Evolutionary conservation across 495 filamentous ascomycete genomes (phyloP).

Genomic region (Lentithecium fluviatile): DNA sequence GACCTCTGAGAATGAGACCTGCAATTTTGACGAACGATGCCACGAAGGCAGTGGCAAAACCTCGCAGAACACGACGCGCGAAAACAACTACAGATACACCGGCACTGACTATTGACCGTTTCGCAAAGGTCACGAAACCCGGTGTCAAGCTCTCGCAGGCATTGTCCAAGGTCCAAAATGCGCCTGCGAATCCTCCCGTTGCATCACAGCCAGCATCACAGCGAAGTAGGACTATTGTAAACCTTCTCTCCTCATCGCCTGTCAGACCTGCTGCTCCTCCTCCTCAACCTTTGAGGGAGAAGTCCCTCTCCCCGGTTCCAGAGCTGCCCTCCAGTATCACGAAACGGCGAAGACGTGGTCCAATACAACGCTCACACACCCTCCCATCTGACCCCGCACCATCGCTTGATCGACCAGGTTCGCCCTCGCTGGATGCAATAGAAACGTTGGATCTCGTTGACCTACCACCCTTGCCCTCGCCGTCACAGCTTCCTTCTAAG

Average conservation of each 20-base stretch:
- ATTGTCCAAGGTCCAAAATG: constrained; percentile 3
- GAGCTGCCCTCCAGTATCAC: constrained; percentile 23
- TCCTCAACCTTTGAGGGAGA: constrained; percentile 1
- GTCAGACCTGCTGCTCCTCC: neutral
- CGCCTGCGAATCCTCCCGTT: neutral
- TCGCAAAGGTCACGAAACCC: constrained; percentile 37
- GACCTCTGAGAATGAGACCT: constrained; percentile 47
- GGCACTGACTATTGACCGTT: constrained; percentile 25
- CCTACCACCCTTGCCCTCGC: constrained; percentile 5
- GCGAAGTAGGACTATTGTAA: constrained; percentile 1
- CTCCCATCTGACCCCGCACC: constrained; percentile 2
- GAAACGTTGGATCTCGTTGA: constrained; percentile 20
- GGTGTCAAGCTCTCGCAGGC: constrained; percentile 16
- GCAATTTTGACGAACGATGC: constrained; percentile 34
- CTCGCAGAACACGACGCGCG: constrained; percentile 16
- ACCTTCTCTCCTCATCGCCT: constrained; percentile 29
- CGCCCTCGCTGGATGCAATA: constrained; percentile 6
- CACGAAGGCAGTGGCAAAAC: constrained; percentile 19
- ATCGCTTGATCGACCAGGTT: constrained; percentile 5
- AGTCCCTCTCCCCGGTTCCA: constrained; percentile 2
- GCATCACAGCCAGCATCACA: neutral
- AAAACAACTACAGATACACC: constrained; percentile 22
- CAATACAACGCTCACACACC: constrained; percentile 27
- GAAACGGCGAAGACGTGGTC: constrained; percentile 16
- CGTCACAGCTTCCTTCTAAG: constrained; percentile 19